Percentiles rank a stretch among this genome's conserved stretches.
Conservation (phyloP, 768 basidiomycete genomes). For the Boletellus emodensis region DNA sequence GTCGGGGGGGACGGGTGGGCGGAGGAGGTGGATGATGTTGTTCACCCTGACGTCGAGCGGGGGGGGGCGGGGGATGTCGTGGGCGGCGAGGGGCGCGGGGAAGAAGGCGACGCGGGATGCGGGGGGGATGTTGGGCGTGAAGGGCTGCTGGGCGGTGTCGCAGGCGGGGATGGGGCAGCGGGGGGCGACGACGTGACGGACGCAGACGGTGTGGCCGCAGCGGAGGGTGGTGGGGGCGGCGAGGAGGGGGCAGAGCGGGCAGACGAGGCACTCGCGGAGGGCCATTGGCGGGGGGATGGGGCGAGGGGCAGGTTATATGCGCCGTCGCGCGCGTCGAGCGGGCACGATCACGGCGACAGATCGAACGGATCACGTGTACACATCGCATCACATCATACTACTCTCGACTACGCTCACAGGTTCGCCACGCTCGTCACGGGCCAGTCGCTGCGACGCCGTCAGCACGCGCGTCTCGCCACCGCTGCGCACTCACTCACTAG, state of each 20-base stretch:
- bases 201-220: slow-evolving; percentile 84
- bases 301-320: too few relatives aligned
- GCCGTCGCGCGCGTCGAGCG: too few relatives aligned
- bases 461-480: not conserved
- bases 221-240: slow-evolving; percentile 52
- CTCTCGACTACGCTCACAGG: slow-evolving; percentile 10
- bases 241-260: slow-evolving; percentile 37
- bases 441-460: slow-evolving; percentile 21
- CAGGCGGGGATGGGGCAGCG: slow-evolving; percentile 38
- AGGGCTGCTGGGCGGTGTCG: slow-evolving; percentile 13
- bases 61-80: not conserved
- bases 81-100: slow-evolving; percentile 32
- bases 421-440: slow-evolving; percentile 24
- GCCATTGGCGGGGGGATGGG: too few relatives aligned
- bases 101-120: slow-evolving; percentile 34
- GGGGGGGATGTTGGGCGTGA: slow-evolving; percentile 39
- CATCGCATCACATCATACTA: not conserved
- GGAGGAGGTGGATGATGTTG: slow-evolving; percentile 49
- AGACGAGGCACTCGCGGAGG: slow-evolving; percentile 67
- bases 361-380: slow-evolving; percentile 27
- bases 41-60: slow-evolving; percentile 53
- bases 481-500: slow-evolving; percentile 57
- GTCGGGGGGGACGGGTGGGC: slow-evolving; percentile 24
- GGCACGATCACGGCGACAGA: slow-evolving; percentile 24
- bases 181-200: slow-evolving; percentile 41